Evolutionary conservation across 192 early-diverging fungal genomes (phyloP).

Genomic region (Coemansia sp.): DNA sequence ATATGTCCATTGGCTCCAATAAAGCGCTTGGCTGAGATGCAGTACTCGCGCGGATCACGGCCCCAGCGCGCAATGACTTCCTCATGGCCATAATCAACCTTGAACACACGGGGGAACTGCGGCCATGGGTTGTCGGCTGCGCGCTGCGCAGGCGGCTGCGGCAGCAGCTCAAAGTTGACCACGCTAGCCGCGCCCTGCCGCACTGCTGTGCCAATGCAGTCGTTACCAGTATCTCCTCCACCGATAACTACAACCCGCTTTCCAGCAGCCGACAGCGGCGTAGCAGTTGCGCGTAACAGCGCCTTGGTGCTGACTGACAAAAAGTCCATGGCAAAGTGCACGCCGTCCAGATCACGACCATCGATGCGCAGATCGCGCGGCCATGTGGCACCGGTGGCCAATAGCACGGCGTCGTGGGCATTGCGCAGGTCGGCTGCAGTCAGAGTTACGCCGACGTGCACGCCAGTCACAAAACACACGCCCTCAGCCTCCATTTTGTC

Average conservation of each 20-base stretch:
- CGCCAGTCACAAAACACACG: conserved; percentile 82
- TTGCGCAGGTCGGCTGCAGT: conserved; percentile 66
- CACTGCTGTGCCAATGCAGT: conserved; percentile 92
- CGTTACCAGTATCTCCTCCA: conserved; percentile 96
- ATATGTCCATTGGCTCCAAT: conserved; percentile 78
- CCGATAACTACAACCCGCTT: conserved; percentile 97
- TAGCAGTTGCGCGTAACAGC: conserved; percentile 73
- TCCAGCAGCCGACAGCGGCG: conserved; percentile 81
- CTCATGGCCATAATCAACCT: conserved; percentile 94
- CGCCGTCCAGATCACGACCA: conserved; percentile 80
- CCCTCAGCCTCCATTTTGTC: conserved; percentile 95
- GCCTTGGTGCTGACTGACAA: conserved; percentile 86
- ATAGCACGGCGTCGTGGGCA: conserved; percentile 77
- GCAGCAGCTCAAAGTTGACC: conserved; percentile 96
- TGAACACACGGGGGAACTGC: conserved; percentile 92
- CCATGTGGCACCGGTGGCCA: conserved; percentile 97
- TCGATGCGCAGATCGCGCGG: conserved; percentile 92
- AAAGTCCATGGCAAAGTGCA: conserved; percentile 99
- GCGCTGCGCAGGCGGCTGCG: conserved; percentile 82
- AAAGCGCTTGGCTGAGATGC: conserved; percentile 95
- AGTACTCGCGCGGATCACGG: conserved; percentile 93
- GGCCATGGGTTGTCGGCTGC: conserved; percentile 97
- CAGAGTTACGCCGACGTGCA: conserved; percentile 84
- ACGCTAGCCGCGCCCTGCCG: conserved; percentile 89
- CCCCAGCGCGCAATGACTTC: conserved; percentile 88